phyloP scores from a whole-genome alignment of 2,329 filamentous ascomycete species.

The Aspergillus niger region DNA sequence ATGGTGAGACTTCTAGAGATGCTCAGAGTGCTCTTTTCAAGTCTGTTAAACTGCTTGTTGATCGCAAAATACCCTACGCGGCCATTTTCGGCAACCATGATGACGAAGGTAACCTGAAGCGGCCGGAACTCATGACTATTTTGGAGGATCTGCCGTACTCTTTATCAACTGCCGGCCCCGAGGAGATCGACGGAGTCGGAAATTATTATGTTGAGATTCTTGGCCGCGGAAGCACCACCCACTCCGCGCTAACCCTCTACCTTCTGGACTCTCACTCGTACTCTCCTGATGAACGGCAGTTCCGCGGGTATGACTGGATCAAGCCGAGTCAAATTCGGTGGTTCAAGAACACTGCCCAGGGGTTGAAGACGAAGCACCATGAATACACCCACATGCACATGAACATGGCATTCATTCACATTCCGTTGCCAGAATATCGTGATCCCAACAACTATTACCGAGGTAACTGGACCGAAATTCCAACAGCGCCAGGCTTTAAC shows the following conservation, averaged over 20 bases:
- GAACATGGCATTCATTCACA: conserved; percentile 96
- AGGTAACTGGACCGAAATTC: conserved; percentile 77
- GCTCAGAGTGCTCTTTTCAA: conserved; percentile 94
- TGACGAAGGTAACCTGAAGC: conserved; percentile 80
- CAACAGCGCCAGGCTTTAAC: conserved; percentile 87
- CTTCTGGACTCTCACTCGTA: conserved; percentile 91
- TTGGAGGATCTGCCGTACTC: conserved; percentile 87
- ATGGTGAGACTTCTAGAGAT: conserved; percentile 89
- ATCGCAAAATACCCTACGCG: conserved; percentile 87
- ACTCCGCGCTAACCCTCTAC: conserved; percentile 93
- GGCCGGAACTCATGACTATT: conserved; percentile 78
- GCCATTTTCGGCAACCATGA: conserved; percentile 98
- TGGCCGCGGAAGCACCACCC: conserved; percentile 73
- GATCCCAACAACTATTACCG: conserved; percentile 61
- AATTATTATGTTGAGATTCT: conserved; percentile 94
- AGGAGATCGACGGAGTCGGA: conserved; percentile 82
- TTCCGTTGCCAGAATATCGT: conserved; percentile 87
- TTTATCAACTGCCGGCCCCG: conserved; percentile 78
- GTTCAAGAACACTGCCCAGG: conserved; percentile 78
- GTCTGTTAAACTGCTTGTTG: conserved; percentile 78
- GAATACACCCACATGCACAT: conserved; percentile 91
- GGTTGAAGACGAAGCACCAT: conserved; percentile 73
- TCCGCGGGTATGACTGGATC: conserved; percentile 95
- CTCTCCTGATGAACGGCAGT: conserved; percentile 83
- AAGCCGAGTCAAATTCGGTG: conserved; percentile 92